These are phyloP conservation scores for Alliaria petiolata DNA, from an alignment of 345 rosid species.

Conservation along the genomic window DNA sequence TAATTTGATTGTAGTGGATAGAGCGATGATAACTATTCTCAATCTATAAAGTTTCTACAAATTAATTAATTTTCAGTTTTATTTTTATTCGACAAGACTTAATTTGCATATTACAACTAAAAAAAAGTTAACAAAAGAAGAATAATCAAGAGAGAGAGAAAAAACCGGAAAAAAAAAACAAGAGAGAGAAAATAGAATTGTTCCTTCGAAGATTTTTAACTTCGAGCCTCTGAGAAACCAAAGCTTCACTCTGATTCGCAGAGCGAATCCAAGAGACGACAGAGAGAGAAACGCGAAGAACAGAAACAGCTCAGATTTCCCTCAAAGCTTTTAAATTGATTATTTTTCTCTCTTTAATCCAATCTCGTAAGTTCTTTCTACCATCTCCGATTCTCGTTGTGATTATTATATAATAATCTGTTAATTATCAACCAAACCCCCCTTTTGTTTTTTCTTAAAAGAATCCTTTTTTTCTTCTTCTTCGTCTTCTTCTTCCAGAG, in stretches of 20 bases:
- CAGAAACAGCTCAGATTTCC: constrained; percentile 31
- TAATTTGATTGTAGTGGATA: background rate
- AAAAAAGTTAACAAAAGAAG: background rate
- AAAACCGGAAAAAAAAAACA: background rate
- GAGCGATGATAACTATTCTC: no score
- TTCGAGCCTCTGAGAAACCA: constrained; percentile 39
- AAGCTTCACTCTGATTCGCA: constrained; percentile 59
- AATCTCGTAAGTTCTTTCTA: constrained; percentile 53
- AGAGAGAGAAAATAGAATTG: constrained; percentile 35
- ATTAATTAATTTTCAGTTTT: background rate
- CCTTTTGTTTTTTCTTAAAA: background rate
- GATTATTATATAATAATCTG: constrained; percentile 14
- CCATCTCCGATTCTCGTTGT: constrained; percentile 25
- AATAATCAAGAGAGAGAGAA: constrained; percentile 14
- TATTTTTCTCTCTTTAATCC: constrained; percentile 42
- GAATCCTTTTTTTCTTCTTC: background rate
- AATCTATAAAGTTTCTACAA: background rate
- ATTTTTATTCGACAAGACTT: constrained; percentile 2
- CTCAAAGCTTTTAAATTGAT: background rate
- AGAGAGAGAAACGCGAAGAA: constrained; percentile 43
- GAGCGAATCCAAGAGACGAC: constrained; percentile 56
- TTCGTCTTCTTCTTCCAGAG: background rate
- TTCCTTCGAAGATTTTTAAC: constrained; percentile 42
- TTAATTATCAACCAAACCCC: constrained; percentile 6
- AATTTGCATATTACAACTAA: background rate